Conservation (phyloP, 1,284 basidiomycete species). For the Tylopilus orsonianus region DNA sequence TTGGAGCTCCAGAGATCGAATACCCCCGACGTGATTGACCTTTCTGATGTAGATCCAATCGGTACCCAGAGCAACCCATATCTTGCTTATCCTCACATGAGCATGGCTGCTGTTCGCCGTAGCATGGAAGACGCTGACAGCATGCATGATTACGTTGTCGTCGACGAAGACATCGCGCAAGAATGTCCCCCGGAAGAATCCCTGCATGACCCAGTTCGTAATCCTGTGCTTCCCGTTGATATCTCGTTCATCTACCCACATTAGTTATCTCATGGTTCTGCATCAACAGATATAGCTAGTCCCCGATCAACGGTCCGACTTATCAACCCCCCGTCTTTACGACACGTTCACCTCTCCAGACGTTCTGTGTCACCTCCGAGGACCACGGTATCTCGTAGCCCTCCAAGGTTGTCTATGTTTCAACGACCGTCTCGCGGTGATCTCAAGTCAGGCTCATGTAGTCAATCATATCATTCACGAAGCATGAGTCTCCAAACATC, state of each 20-base stretch:
- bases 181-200: constrained; percentile 26
- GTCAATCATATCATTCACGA: constrained; percentile 40
- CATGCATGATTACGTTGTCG: constrained; percentile 57
- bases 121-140: constrained; percentile 39
- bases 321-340: constrained; percentile 51
- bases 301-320: constrained; percentile 41
- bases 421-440: constrained; percentile 39
- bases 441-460: constrained; percentile 31
- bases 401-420: constrained; percentile 46
- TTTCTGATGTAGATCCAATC: constrained; percentile 28
- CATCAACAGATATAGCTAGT: constrained; percentile 39
- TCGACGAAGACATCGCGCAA: constrained; percentile 32
- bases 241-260: constrained; percentile 19
- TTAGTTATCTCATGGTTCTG: constrained; percentile 36
- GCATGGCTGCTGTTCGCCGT: constrained; percentile 25
- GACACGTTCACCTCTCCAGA: constrained; percentile 54
- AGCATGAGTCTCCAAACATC: constrained; percentile 44
- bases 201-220: constrained; percentile 22
- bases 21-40: constrained; percentile 22
- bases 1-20: constrained; percentile 51
- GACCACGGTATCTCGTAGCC: constrained; percentile 35
- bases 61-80: constrained; percentile 45
- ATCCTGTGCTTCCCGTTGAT: constrained; percentile 6
- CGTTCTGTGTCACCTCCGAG: constrained; percentile 41
- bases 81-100: constrained; percentile 54